Evolutionary conservation across 2,329 filamentous ascomycete species (phyloP).

Genomic region (Xylaria sp.): DNA sequence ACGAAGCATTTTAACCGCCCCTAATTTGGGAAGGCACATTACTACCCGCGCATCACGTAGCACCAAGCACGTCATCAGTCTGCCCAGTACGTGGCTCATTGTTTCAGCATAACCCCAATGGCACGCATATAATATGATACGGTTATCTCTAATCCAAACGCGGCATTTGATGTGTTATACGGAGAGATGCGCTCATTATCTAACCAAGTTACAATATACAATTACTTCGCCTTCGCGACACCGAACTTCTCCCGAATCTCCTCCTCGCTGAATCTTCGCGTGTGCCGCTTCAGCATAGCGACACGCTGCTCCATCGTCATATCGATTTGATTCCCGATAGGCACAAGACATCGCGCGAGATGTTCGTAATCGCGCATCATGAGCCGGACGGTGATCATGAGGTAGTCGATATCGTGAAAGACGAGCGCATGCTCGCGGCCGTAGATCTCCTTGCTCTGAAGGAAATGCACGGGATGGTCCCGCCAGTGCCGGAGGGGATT

Average conservation of each 20-base stretch:
- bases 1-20: too few species aligned
- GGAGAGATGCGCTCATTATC: not conserved
- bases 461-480: conserved; percentile 79
- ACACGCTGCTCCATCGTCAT: conserved; percentile 73
- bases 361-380: conserved; percentile 77
- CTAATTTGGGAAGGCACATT: too few species aligned
- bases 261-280: conserved; percentile 71
- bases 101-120: not conserved
- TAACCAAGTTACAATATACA: not conserved
- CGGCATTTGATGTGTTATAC: not conserved
- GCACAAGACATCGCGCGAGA: conserved; percentile 76
- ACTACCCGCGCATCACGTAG: not conserved
- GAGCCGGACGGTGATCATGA: conserved; percentile 77
- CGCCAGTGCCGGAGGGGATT: conserved; percentile 85
- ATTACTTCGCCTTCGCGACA: conserved; percentile 26
- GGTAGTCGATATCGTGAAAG: conserved; percentile 84
- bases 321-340: conserved; percentile 75
- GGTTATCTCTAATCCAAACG: not conserved
- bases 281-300: conserved; percentile 72
- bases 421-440: conserved; percentile 75
- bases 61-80: not conserved
- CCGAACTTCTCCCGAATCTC: conserved; percentile 70
- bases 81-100: not conserved
- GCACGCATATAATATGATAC: not conserved
- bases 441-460: conserved; percentile 75